A percentile compares a stretch with the other conserved stretches of the same genome.
phyloP scores from a whole-genome alignment of 2,329 filamentous ascomycete genomes.

The Fusarium equiseti region DNA sequence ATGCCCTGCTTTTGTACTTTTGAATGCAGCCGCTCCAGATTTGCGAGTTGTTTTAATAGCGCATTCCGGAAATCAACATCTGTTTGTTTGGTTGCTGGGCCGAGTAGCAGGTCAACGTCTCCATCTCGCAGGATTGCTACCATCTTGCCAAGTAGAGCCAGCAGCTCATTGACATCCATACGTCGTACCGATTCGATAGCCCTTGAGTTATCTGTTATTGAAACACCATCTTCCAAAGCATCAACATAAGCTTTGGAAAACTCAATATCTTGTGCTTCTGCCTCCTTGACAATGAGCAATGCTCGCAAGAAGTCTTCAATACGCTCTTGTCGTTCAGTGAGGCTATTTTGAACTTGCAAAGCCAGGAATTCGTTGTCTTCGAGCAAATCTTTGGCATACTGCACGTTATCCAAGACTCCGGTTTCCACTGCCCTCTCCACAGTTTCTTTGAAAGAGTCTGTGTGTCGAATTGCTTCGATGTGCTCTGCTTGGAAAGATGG shows the following conservation, averaged over 20 bases:
- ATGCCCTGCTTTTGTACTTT: slow-evolving; percentile 59
- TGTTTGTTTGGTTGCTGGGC: slow-evolving; percentile 49
- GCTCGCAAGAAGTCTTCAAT: slow-evolving; percentile 62
- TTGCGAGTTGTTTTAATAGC: slow-evolving; percentile 58
- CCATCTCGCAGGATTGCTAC: slow-evolving; percentile 51
- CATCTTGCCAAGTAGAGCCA: slow-evolving; percentile 45
- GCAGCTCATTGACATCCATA: slow-evolving; percentile 56
- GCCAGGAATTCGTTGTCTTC: slow-evolving; percentile 70
- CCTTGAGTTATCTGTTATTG: slow-evolving; percentile 63
- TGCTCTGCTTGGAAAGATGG: slow-evolving; percentile 67
- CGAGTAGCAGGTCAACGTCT: slow-evolving; percentile 54
- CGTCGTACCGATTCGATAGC: slow-evolving; percentile 70
- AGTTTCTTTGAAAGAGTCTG: slow-evolving; percentile 74
- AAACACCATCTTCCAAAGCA: slow-evolving; percentile 68
- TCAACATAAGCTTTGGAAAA: slow-evolving; percentile 71
- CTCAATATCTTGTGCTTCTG: slow-evolving; percentile 52
- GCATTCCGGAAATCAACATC: slow-evolving; percentile 49
- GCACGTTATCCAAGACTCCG: slow-evolving; percentile 58
- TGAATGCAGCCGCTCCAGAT: slow-evolving; percentile 61
- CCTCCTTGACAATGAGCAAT: slow-evolving; percentile 60
- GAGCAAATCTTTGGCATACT: slow-evolving; percentile 62
- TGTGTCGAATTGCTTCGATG: slow-evolving; percentile 73
- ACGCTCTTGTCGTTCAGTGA: slow-evolving; percentile 52
- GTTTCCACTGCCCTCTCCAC: slow-evolving; percentile 63
- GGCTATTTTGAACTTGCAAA: slow-evolving; percentile 53